Percentiles rank a stretch among this genome's conserved stretches.
phyloP scores from a whole-genome alignment of 177 flowering plant species.

The Telopea speciosissima region DNA sequence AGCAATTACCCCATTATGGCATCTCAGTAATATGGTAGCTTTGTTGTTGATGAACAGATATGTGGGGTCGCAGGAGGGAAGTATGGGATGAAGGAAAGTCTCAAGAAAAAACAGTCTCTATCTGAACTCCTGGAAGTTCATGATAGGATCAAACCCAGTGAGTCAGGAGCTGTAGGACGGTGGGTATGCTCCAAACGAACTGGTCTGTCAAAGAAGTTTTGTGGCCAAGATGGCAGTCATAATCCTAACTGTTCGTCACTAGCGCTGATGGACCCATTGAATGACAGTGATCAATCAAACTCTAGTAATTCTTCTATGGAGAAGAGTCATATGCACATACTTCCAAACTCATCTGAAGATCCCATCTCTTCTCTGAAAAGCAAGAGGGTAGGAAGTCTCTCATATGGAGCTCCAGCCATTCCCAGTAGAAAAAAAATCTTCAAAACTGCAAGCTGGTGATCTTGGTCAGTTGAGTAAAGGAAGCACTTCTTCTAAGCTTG shows the following conservation, averaged over 20 bases:
- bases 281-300: constrained; percentile 23
- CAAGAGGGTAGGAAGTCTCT: constrained; percentile 21
- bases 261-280: constrained; percentile 13
- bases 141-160: constrained; percentile 26
- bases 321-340: constrained; percentile 12
- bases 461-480: constrained; percentile 18
- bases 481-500: constrained; percentile 9
- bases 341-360: constrained; percentile 18
- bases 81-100: constrained; percentile 16
- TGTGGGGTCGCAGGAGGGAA: constrained; percentile 15
- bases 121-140: constrained; percentile 18
- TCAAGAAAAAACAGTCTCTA: constrained; percentile 21
- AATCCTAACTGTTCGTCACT: constrained; percentile 15
- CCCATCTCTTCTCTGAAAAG: constrained; percentile 27
- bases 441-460: constrained; percentile 14
- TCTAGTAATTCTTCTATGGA: constrained; percentile 20
- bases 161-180: constrained; percentile 33
- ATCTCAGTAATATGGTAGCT: constrained; percentile 5
- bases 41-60: constrained; percentile 32
- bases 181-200: constrained; percentile 59
- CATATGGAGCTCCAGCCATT: constrained; percentile 4
- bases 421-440: constrained; percentile 16
- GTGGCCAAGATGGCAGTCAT: constrained; percentile 17
- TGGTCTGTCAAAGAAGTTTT: constrained; percentile 35
- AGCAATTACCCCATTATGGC: constrained; percentile 2